phyloP scores from a whole-genome alignment of 257 asterid genomes.

The Lycium barbarum region DNA sequence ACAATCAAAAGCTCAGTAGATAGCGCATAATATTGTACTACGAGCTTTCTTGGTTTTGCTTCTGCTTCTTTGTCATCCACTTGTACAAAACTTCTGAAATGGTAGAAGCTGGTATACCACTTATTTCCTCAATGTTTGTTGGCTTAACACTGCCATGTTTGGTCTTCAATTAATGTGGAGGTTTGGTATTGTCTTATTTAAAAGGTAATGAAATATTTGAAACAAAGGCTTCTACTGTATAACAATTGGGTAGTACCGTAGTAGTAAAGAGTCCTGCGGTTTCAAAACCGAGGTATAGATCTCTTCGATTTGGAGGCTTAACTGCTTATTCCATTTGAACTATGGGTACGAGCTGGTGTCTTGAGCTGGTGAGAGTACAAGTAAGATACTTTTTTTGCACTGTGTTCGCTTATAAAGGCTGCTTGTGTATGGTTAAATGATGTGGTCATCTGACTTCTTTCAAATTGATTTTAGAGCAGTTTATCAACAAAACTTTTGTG shows the following conservation, averaged over 20 bases:
- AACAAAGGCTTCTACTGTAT: background rate
- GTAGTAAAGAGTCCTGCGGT: background rate
- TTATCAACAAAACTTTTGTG: background rate
- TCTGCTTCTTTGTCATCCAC: background rate
- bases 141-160: background rate
- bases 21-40: background rate
- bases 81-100: constrained; percentile 5
- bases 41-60: background rate
- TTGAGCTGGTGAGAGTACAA: constrained; percentile 14
- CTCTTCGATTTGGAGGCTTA: background rate
- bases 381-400: background rate
- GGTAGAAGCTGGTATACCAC: background rate
- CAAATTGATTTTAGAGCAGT: background rate
- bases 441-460: background rate
- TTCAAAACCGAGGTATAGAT: constrained; percentile 14
- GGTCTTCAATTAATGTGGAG: constrained; percentile 10
- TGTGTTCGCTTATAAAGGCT: background rate
- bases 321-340: background rate
- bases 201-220: background rate
- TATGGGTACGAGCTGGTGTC: constrained; percentile 26
- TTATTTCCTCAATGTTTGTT: constrained; percentile 10
- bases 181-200: background rate
- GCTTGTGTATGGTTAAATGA: background rate
- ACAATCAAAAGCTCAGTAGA: background rate
- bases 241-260: constrained; percentile 7